phyloP scores from a whole-genome alignment of 2,329 filamentous ascomycete species.

The Aureobasidium lini region DNA sequence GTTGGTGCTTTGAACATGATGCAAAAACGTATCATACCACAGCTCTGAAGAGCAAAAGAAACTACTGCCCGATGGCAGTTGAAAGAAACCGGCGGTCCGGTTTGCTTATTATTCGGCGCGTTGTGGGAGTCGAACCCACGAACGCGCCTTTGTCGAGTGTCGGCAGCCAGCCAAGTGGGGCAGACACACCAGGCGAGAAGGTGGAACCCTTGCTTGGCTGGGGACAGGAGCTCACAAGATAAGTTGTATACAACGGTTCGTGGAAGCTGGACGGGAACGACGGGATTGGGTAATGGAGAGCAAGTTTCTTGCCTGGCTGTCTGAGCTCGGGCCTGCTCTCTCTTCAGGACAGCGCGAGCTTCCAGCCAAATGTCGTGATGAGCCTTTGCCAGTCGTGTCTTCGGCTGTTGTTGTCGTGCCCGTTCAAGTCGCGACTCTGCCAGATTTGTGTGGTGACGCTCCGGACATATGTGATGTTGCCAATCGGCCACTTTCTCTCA shows the following conservation, averaged over 20 bases:
- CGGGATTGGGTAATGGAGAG: background rate
- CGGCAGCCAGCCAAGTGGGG: background rate
- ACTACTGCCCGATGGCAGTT: background rate
- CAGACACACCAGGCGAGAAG: background rate
- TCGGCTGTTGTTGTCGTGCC: background rate
- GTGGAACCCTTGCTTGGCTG: background rate
- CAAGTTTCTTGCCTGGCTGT: background rate
- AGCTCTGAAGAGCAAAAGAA: background rate
- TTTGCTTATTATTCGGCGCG: background rate
- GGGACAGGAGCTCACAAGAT: background rate
- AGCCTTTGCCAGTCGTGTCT: conserved; percentile 1
- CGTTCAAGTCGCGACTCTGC: background rate
- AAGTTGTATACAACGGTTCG: background rate
- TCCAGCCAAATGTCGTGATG: conserved; percentile 4
- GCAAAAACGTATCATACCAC: no score
- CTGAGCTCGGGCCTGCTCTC: no score
- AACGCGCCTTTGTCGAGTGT: background rate
- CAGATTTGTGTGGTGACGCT: background rate
- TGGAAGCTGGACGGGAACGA: background rate
- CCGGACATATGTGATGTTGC: background rate
- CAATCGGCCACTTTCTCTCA: background rate
- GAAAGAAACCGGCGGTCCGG: background rate
- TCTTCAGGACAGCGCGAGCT: background rate
- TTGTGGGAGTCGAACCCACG: background rate
- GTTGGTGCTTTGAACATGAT: no score